Conservation (phyloP, 2,329 filamentous ascomycete species). For the Hymenoscyphus albidus region DNA sequence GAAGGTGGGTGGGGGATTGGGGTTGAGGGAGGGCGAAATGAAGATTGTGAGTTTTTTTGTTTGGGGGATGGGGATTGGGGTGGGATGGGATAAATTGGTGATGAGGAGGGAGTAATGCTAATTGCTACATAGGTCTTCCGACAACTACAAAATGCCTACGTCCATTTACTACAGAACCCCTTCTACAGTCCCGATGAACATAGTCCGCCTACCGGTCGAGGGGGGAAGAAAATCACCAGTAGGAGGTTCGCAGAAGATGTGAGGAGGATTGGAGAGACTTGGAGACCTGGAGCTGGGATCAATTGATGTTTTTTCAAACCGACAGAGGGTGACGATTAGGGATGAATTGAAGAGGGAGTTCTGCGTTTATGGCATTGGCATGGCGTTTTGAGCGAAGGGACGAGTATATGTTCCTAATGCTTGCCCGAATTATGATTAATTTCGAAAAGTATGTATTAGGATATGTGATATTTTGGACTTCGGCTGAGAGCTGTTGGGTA, state of each 20-base stretch:
- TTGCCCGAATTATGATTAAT: no score
- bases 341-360: neutral
- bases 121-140: conserved; percentile 66
- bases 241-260: conserved; percentile 77
- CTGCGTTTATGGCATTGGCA: neutral
- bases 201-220: conserved; percentile 51
- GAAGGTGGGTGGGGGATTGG: conserved; percentile 43
- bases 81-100: neutral
- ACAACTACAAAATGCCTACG: conserved; percentile 89
- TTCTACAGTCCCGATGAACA: conserved; percentile 91
- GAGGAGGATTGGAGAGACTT: conserved; percentile 77
- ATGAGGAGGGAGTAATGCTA: neutral
- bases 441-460: no score
- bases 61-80: neutral
- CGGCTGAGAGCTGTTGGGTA: no score
- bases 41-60: conserved; percentile 58
- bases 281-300: conserved; percentile 67
- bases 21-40: conserved; percentile 80
- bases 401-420: neutral
- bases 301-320: neutral
- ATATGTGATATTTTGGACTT: no score
- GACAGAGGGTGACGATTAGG: neutral
- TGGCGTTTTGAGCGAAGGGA: neutral
- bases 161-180: conserved; percentile 83
- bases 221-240: conserved; percentile 73